Evolutionary conservation across 2,329 filamentous ascomycete species (phyloP).

Genomic region (Calonectria henricotiae): DNA sequence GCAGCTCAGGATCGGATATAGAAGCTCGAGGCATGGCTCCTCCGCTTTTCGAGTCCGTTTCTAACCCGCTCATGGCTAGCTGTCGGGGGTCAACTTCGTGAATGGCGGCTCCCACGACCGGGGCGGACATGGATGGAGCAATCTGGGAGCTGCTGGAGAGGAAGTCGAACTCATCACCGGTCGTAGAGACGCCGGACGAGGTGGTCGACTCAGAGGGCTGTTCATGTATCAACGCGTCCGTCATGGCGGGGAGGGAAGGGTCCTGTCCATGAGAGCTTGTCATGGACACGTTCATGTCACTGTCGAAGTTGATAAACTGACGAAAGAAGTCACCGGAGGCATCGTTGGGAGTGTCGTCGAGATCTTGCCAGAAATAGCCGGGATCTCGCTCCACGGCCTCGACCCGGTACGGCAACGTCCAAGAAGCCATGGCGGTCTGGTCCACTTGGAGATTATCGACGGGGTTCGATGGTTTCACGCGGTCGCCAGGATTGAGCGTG

Average conservation of each 20-base stretch:
- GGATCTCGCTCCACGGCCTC: slow-evolving; percentile 57
- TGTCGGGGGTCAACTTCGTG: slow-evolving; percentile 55
- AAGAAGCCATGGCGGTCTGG: slow-evolving; percentile 56
- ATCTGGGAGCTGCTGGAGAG: slow-evolving; percentile 57
- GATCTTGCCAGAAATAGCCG: slow-evolving; percentile 58
- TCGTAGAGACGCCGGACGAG: slow-evolving; percentile 58
- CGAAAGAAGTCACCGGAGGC: slow-evolving; percentile 57
- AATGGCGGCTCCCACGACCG: slow-evolving; percentile 36
- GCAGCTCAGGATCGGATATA: slow-evolving; percentile 67
- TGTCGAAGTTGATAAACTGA: slow-evolving; percentile 60
- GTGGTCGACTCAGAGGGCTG: slow-evolving; percentile 55
- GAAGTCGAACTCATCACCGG: slow-evolving; percentile 58
- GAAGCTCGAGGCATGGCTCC: slow-evolving; percentile 55
- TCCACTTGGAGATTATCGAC: slow-evolving; percentile 1
- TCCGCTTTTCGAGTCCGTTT: slow-evolving; percentile 42
- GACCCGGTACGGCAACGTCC: slow-evolving; percentile 57
- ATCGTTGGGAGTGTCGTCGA: slow-evolving; percentile 54
- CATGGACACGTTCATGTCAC: slow-evolving; percentile 48
- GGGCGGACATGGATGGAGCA: slow-evolving; percentile 46
- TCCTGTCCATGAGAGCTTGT: slow-evolving; percentile 44
- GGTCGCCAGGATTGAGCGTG: slow-evolving; percentile 47
- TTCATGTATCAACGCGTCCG: slow-evolving; percentile 53
- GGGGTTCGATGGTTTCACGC: slow-evolving; percentile 31
- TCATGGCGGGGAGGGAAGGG: slow-evolving; percentile 48
- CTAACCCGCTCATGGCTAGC: slow-evolving; percentile 47